phyloP scores from a whole-genome alignment of 2,329 filamentous ascomycete species.

The Claviceps capensis region DNA sequence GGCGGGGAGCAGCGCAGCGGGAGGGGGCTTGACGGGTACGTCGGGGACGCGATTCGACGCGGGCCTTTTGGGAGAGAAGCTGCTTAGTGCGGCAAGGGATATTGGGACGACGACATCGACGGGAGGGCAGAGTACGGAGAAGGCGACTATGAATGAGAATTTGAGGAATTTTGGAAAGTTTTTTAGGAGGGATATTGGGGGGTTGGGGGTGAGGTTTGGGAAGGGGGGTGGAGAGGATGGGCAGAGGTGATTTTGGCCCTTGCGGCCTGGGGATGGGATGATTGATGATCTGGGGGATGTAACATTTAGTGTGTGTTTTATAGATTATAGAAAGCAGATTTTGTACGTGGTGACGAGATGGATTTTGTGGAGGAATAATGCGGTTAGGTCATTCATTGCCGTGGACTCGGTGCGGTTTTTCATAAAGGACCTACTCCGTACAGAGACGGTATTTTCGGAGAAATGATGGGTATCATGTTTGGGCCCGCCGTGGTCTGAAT shows the following conservation, averaged over 20 bases:
- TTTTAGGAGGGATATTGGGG: conserved; percentile 76
- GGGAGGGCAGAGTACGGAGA: conserved; percentile 31
- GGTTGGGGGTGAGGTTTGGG: conserved; percentile 60
- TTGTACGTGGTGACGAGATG: too few species aligned
- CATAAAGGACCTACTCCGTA: too few species aligned
- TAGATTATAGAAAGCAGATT: too few species aligned
- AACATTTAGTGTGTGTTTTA: not conserved
- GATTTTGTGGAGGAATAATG: too few species aligned
- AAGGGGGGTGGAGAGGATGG: conserved; percentile 33
- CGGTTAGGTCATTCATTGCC: too few species aligned
- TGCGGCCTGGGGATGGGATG: not conserved
- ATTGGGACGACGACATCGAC: conserved; percentile 51
- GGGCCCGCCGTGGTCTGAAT: too few species aligned
- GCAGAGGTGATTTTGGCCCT: conserved; percentile 7
- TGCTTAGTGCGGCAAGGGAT: conserved; percentile 79
- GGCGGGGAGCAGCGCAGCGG: conserved; percentile 26
- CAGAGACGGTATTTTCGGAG: too few species aligned
- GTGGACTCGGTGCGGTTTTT: too few species aligned
- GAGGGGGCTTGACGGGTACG: conserved; percentile 25
- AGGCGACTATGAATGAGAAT: conserved; percentile 78
- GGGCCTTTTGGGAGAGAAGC: conserved; percentile 67
- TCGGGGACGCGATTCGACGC: conserved; percentile 57
- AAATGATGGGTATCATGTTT: too few species aligned
- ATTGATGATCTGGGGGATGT: not conserved
- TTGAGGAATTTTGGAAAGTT: conserved; percentile 93